phyloP scores from a whole-genome alignment of 208 protist genomes.

The Crithidia bombi region DNA sequence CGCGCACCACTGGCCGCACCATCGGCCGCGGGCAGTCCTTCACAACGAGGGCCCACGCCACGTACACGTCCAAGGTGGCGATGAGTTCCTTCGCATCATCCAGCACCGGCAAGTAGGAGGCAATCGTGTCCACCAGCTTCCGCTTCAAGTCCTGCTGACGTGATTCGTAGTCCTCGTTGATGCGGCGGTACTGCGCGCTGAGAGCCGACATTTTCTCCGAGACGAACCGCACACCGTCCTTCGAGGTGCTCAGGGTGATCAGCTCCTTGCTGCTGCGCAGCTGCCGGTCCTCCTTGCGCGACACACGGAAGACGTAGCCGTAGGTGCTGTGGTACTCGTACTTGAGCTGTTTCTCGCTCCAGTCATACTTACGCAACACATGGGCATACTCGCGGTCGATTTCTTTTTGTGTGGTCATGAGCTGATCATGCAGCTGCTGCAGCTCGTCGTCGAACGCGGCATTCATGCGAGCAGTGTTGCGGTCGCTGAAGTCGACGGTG shows the following conservation, averaged over 20 bases:
- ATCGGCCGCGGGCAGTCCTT: slow-evolving; percentile 89
- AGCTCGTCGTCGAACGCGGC: slow-evolving; percentile 95
- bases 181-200: slow-evolving; percentile 79
- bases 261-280: slow-evolving; percentile 85
- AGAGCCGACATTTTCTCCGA: slow-evolving; percentile 82
- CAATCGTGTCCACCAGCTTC: slow-evolving; percentile 93
- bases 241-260: slow-evolving; percentile 85
- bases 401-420: slow-evolving; percentile 50
- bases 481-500: slow-evolving; percentile 84
- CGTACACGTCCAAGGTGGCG: slow-evolving; percentile 95
- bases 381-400: slow-evolving; percentile 83
- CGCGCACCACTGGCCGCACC: slow-evolving; percentile 82
- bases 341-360: slow-evolving; percentile 92
- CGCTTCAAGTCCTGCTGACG: slow-evolving; percentile 88
- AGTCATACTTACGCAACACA: slow-evolving; percentile 70
- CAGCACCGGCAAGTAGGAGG: slow-evolving; percentile 95
- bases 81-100: slow-evolving; percentile 94
- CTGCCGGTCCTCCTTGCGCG: slow-evolving; percentile 91
- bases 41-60: slow-evolving; percentile 90
- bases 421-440: slow-evolving; percentile 74
- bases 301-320: slow-evolving; percentile 92
- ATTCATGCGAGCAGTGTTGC: slow-evolving; percentile 86
- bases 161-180: slow-evolving; percentile 75
- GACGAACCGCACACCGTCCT: slow-evolving; percentile 96
- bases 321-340: slow-evolving; percentile 88